phyloP scores from a whole-genome alignment of 768 basidiomycete species.

The Termitomyces sp. region DNA sequence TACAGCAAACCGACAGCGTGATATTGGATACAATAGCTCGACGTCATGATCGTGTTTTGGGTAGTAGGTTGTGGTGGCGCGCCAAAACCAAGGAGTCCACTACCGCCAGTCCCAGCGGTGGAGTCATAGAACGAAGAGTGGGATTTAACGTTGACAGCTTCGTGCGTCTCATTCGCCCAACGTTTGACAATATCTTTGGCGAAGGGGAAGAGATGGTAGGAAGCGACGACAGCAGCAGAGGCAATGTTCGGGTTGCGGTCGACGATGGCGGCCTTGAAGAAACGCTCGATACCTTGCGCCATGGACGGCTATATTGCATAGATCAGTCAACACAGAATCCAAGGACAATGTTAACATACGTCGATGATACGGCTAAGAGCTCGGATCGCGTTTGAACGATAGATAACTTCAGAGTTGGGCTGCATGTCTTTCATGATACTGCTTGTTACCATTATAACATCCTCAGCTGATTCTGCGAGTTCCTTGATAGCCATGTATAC shows the following conservation, averaged over 20 bases:
- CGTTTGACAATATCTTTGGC: slow-evolving; percentile 96
- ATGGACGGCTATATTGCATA: slow-evolving; percentile 75
- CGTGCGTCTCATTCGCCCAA: slow-evolving; percentile 99
- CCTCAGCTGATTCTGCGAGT: slow-evolving; percentile 90
- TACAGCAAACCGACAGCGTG: slow-evolving; percentile 94
- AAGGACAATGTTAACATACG: slow-evolving; percentile 48
- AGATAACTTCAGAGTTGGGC: slow-evolving; percentile 96
- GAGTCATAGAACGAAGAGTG: slow-evolving; percentile 64
- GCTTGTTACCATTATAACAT: slow-evolving; percentile 99
- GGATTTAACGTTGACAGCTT: slow-evolving; percentile 89
- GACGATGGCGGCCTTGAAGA: slow-evolving; percentile 99
- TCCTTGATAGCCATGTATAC: slow-evolving; percentile 99
- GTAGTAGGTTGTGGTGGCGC: slow-evolving; percentile 48
- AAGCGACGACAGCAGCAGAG: slow-evolving; percentile 93
- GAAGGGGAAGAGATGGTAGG: slow-evolving; percentile 92
- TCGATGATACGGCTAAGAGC: slow-evolving; percentile 96
- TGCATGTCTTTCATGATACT: slow-evolving; percentile 99
- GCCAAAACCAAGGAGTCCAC: slow-evolving; percentile 75
- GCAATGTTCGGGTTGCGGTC: slow-evolving; percentile 95
- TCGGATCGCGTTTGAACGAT: slow-evolving; percentile 95
- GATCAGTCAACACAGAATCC: slow-evolving; percentile 4
- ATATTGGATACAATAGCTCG: slow-evolving; percentile 94
- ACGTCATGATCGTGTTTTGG: slow-evolving; percentile 79
- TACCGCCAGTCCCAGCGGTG: slow-evolving; percentile 28
- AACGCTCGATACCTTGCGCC: slow-evolving; percentile 97